Conservation (phyloP, 2,329 filamentous ascomycete genomes). For the Trichoderma oligosporum region DNA sequence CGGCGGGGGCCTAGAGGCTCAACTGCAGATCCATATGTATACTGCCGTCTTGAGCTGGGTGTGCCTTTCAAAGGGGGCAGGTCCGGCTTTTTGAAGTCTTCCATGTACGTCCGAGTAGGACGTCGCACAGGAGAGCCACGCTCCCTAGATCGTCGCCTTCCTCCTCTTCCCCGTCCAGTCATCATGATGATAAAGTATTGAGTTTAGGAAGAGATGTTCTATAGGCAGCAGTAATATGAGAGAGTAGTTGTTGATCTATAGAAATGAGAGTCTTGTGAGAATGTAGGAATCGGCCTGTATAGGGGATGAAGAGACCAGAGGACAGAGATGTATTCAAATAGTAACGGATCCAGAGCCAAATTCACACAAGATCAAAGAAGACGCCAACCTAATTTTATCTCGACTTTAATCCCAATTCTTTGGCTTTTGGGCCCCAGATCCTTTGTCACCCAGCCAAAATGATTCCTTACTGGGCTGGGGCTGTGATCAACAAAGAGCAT, state of each 20-base stretch:
- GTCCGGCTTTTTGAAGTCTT: slow-evolving; percentile 27
- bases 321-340: slow-evolving; percentile 12
- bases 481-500: slow-evolving; percentile 28
- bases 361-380: neutral
- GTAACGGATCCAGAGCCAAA: neutral
- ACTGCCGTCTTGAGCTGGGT: slow-evolving; percentile 36
- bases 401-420: neutral
- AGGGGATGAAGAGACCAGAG: neutral
- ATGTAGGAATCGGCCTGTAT: neutral
- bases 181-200: neutral
- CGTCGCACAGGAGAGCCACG: slow-evolving; percentile 12
- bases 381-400: neutral
- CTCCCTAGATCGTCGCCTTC: slow-evolving; percentile 21
- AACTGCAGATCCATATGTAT: slow-evolving; percentile 37
- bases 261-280: neutral
- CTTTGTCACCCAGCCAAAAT: slow-evolving; percentile 17
- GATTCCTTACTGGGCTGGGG: slow-evolving; percentile 14
- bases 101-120: neutral
- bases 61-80: slow-evolving; percentile 31
- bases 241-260: neutral
- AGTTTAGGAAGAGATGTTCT: no score
- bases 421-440: slow-evolving; percentile 10
- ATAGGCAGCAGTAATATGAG: neutral
- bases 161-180: slow-evolving; percentile 5
- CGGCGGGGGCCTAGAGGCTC: slow-evolving; percentile 31